Percentiles rank a stretch among this genome's conserved stretches.
Conservation (phyloP, 1,284 basidiomycete species). For the Tremellales sp. region DNA sequence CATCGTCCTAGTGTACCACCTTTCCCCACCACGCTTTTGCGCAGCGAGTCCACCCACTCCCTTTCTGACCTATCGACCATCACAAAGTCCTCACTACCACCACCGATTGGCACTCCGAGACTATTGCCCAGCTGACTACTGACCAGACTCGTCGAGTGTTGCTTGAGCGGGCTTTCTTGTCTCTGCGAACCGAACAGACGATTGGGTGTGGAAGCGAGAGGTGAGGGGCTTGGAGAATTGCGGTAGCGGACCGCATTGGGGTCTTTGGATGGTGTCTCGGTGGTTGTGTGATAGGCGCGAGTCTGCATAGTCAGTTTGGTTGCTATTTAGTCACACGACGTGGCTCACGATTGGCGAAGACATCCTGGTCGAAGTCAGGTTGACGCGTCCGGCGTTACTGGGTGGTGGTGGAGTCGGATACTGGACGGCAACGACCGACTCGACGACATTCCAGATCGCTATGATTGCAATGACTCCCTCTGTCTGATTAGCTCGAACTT, state of each 20-base stretch:
- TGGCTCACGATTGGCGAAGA: constrained; percentile 42
- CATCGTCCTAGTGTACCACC: constrained; percentile 20
- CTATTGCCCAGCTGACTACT: neutral
- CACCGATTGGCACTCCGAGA: constrained; percentile 3
- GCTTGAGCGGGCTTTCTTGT: neutral
- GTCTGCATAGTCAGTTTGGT: neutral
- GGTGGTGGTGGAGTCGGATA: constrained; percentile 21
- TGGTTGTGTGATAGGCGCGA: neutral
- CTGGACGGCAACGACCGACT: constrained; percentile 29
- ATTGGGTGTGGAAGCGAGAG: constrained; percentile 26
- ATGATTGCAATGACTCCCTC: constrained; percentile 22
- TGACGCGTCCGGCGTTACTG: constrained; percentile 9
- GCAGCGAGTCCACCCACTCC: constrained; percentile 45
- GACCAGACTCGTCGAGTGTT: neutral
- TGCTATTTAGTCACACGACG: neutral
- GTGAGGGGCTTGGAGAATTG: constrained; percentile 13
- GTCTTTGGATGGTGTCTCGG: constrained; percentile 3
- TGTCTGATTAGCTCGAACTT: constrained; percentile 9
- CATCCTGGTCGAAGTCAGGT: constrained; percentile 18
- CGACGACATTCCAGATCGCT: constrained; percentile 29
- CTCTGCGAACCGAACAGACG: neutral
- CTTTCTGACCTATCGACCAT: constrained; percentile 40
- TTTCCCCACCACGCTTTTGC: constrained; percentile 41
- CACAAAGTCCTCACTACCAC: constrained; percentile 26
- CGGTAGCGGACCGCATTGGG: neutral